Evolutionary conservation across 1,284 basidiomycete genomes (phyloP).

Genomic region (Hortiboletus rubellus): DNA sequence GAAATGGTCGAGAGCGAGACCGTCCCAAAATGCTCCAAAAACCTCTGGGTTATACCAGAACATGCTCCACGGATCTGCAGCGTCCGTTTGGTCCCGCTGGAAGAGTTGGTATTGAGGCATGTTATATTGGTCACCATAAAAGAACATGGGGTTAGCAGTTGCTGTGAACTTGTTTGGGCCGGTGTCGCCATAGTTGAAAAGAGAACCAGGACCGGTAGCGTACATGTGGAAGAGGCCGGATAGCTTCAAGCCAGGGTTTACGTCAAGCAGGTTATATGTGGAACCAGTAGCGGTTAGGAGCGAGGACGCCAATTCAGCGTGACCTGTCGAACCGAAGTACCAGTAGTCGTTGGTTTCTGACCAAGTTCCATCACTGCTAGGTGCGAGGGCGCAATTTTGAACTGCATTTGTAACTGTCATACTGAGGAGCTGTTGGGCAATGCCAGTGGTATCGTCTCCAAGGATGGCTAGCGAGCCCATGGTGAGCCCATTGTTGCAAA

Average conservation of each 20-base stretch:
- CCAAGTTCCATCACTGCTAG: constrained; percentile 87
- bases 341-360: constrained; percentile 95
- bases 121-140: constrained; percentile 70
- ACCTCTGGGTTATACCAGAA: constrained; percentile 94
- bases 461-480: constrained; percentile 90
- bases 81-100: constrained; percentile 91
- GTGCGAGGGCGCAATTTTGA: constrained; percentile 72
- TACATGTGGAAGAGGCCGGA: constrained; percentile 94
- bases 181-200: constrained; percentile 92
- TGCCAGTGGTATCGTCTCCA: constrained; percentile 78
- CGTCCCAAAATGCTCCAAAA: constrained; percentile 91
- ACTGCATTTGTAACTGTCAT: constrained; percentile 75
- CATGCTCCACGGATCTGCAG: constrained; percentile 92
- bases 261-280: constrained; percentile 70
- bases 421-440: constrained; percentile 66
- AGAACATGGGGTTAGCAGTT: constrained; percentile 74
- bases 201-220: constrained; percentile 77
- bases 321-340: constrained; percentile 93
- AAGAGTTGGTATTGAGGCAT: constrained; percentile 79
- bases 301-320: constrained; percentile 88
- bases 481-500: constrained; percentile 91
- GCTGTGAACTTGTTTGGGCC: constrained; percentile 95
- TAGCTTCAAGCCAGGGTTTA: constrained; percentile 69
- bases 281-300: constrained; percentile 86
- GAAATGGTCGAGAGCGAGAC: constrained; percentile 77